Base-by-base conservation (phyloP, 1,284 basidiomycete species). In the Cystobasidium pallidum region DNA sequence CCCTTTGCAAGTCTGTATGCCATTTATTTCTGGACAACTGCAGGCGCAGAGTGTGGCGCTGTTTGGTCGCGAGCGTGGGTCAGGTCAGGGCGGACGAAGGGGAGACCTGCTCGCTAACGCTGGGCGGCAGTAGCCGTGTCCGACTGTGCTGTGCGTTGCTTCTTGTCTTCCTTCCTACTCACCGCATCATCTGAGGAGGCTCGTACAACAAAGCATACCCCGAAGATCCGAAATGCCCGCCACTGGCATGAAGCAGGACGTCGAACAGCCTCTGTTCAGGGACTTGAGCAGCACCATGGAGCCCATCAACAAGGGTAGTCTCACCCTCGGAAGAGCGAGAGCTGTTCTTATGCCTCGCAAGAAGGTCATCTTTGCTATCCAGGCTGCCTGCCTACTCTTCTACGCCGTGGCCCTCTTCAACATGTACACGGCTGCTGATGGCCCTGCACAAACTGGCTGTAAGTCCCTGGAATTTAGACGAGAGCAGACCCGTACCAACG, bases 391-490 rank as follows among this genome's bases (percentile, higher is more conserved):
- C 47, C 21, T 64, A 3, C 24, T 64, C 21, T 51, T 64, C 41
- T 64, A 64, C n/a, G 47, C 51, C 15, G 30, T 64, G 13, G 61
- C 61, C 17, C 19, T 64, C 61, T 64, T 64, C 45, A 51, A 51
- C 45, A 64, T 64, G 61, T 21, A 41, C 58, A 3, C 11, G 34
- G 61, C 7, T 3, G 24, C 41, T 17, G 61, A 30, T 3, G 45
- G 26, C 26, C 17, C 15, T 17, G 41, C 61, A 7, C 11, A 30
- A 21, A 15, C 2, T 64, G 28, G 41, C 32, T 36, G 30, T 34
- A 28, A 51, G 30, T 61, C 2, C 8, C 13, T 3, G 17, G n/a
- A 13, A 15, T 45, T 8, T 45, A 8, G 3, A 45, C 43, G 7
- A n/a, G n/a, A 45, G 8, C 11, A 17, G 15, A 45, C 11, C 6